phyloP scores from a whole-genome alignment of 805 yeast species.

The Wickerhamomyces ciferrii region DNA sequence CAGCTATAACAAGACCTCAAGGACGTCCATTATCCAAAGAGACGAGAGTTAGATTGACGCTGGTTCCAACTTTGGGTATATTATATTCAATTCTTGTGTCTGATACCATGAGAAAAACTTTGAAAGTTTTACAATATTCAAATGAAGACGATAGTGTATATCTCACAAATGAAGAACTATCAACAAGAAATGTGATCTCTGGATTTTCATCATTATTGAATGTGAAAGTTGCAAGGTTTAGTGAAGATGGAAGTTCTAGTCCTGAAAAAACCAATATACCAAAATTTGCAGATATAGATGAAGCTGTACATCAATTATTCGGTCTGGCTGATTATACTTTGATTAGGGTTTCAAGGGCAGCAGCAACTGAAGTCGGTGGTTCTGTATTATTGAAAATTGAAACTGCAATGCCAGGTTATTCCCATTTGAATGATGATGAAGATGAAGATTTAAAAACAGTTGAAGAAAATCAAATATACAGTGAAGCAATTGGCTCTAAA shows the following conservation, averaged over 20 bases:
- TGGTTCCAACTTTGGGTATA: slow-evolving; percentile 37
- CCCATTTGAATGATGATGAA: slow-evolving; percentile 44
- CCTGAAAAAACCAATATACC: slow-evolving; percentile 28
- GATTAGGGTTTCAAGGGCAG: slow-evolving; percentile 49
- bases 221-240: slow-evolving; percentile 15
- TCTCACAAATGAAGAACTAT: slow-evolving; percentile 14
- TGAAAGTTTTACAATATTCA: slow-evolving; percentile 18
- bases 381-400: slow-evolving; percentile 48
- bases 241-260: slow-evolving; percentile 27
- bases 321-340: slow-evolving; percentile 36
- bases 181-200: slow-evolving; percentile 14
- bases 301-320: slow-evolving; percentile 40
- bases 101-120: slow-evolving; percentile 19
- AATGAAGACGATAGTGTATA: slow-evolving; percentile 5
- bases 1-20: slow-evolving; percentile 19
- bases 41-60: slow-evolving; percentile 41
- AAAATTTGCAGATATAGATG: slow-evolving; percentile 34
- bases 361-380: slow-evolving; percentile 46
- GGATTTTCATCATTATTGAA: slow-evolving; percentile 18
- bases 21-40: slow-evolving; percentile 46
- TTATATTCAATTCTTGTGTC: slow-evolving; percentile 38
- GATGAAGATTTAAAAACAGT: slow-evolving; percentile 17
- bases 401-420: slow-evolving; percentile 50
- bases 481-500: slow-evolving; percentile 19
- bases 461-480: slow-evolving; percentile 13